Conservation (phyloP, 352 stramenopile species). For the Peronosclerospora sorghi region DNA sequence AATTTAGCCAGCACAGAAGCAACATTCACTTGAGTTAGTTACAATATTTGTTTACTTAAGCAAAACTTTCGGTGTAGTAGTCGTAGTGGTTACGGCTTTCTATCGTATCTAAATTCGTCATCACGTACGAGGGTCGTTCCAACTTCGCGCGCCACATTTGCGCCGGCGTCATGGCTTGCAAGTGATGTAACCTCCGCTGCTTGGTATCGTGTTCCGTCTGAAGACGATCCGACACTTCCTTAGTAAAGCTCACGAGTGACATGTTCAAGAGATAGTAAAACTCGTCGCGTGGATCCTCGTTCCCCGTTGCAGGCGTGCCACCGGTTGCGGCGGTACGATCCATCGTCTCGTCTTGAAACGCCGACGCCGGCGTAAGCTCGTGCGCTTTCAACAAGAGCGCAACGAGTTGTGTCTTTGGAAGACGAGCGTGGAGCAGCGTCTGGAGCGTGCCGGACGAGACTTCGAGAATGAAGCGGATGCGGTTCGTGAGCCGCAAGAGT, state of each 20-base stretch:
- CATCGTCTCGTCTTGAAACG: constrained; percentile 42
- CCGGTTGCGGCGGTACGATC: constrained; percentile 17
- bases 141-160: constrained; percentile 84
- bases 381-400: constrained; percentile 36
- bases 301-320: constrained; percentile 25
- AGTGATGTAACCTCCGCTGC: constrained; percentile 67
- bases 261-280: constrained; percentile 98
- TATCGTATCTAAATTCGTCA: no score
- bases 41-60: no score
- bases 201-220: constrained; percentile 86
- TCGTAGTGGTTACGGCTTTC: no score
- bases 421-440: constrained; percentile 73
- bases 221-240: constrained; percentile 90
- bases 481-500: constrained; percentile 87
- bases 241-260: constrained; percentile 96
- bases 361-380: constrained; percentile 35
- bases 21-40: no score
- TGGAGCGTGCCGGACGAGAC: constrained; percentile 90
- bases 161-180: constrained; percentile 76
- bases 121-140: no score
- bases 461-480: constrained; percentile 95
- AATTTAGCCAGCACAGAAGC: no score
- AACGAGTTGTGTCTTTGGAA: constrained; percentile 51
- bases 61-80: no score
- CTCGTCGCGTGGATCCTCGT: constrained; percentile 34